Base-by-base conservation (phyloP, 768 basidiomycete species). In the Candolleomyces eurysporus region DNA sequence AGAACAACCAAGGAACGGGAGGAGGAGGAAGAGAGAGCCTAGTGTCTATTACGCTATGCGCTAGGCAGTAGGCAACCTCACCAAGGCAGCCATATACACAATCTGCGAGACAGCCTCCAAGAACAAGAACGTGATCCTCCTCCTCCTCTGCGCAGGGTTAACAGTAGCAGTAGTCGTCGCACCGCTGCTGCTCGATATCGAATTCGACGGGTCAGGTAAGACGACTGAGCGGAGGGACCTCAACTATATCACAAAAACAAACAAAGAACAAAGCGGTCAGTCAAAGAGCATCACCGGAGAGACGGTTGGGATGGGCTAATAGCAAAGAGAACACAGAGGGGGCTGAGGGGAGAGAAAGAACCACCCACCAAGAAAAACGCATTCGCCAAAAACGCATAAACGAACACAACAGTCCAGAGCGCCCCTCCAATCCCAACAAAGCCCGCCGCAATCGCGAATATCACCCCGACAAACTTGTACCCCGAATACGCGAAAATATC, bases 381-480 rank as follows among this genome's bases (percentile, higher is more conserved):
- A 64, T 95, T 96, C 17, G 96, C 91, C 30, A 88, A 76, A 71
- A 96, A 94, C 13, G 86, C 84, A 73, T 99, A 99, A 36, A 90
- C 62, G 70, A 97, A 98, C 3, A 90, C 81, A 10, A 85, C 51
- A 26, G 81, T 80, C 73, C 90, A 91, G 51, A 95, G 66, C 8
- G 88, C 82, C 39, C 81, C 78, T 0, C 85, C 82, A 0, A 88
- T 69, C 8, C 82, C 79, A 45, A 94, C 71, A 48, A 98, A 82
- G 4, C 87, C 85, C 0, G 84, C 85, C 1, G 92, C 71, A n/a
- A 97, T 76, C 2, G 91, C 88, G 13, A 89, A 74, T 65, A 97
- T 96, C 45, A 98, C 92, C 1, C 95, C 96, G 31, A 98, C 92
- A 67, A 99, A 98, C 71, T 99, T 98, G 77, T 98, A 98, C 0